A percentile compares a stretch with the other conserved stretches of the same genome.
phyloP scores from a whole-genome alignment of 179 eudicot genomes.

The Drosera spatulata region DNA sequence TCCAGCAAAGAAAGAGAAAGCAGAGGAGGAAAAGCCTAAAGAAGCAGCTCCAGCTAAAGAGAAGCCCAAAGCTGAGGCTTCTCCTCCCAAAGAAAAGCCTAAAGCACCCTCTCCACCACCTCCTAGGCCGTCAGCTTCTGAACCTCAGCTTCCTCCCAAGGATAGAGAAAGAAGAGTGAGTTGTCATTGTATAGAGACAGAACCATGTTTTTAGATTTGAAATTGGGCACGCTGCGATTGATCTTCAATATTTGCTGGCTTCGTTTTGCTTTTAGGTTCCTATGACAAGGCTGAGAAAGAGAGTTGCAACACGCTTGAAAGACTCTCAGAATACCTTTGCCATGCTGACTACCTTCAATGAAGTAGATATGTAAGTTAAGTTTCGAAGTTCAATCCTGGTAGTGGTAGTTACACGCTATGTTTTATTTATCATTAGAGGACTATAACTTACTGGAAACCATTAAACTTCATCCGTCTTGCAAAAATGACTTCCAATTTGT shows the following conservation, averaged over 20 bases:
- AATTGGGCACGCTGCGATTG: not conserved
- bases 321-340: constrained; percentile 98
- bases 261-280: constrained; percentile 49
- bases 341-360: constrained; percentile 91
- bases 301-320: constrained; percentile 89
- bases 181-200: not conserved
- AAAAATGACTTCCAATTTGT: too few species aligned
- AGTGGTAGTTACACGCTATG: not conserved
- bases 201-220: too few species aligned
- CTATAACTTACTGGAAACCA: not conserved
- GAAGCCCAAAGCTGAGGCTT: constrained; percentile 13
- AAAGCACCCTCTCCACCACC: constrained; percentile 20
- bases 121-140: constrained; percentile 54
- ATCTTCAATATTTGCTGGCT: not conserved
- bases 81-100: constrained; percentile 19
- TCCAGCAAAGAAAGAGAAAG: constrained; percentile 38
- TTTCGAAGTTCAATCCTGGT: not conserved
- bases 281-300: constrained; percentile 93
- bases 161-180: constrained; percentile 96
- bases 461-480: too few species aligned
- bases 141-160: constrained; percentile 92
- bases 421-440: not conserved
- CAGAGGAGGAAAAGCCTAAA: constrained; percentile 31
- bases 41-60: constrained; percentile 15
- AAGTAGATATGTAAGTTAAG: constrained; percentile 79